Conservation (phyloP, 805 yeast species). For the Wickerhamomyces subpelliculosus region DNA sequence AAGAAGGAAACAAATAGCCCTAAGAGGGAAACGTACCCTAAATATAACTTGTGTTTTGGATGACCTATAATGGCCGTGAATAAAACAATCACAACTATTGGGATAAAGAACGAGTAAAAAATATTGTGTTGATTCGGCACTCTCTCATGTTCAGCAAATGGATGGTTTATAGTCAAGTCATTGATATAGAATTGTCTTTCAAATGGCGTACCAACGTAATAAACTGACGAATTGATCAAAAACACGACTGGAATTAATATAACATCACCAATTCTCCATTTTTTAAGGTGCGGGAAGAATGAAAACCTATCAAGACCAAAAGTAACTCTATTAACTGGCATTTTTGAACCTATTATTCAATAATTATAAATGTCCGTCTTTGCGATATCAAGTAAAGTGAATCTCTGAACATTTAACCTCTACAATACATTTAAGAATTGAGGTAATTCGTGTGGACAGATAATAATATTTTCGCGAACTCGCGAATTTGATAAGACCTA, state of each 20-base stretch:
- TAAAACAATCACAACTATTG: constrained; percentile 33
- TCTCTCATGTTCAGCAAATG: constrained; percentile 68
- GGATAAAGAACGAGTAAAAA: constrained; percentile 45
- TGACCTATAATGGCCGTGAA: constrained; percentile 27
- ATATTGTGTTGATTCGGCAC: constrained; percentile 54
- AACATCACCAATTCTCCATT: constrained; percentile 35
- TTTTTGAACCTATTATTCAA: neutral
- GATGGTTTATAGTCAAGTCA: constrained; percentile 76
- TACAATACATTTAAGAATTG: no score
- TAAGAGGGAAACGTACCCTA: constrained; percentile 55
- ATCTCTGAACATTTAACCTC: no score
- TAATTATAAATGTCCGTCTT: neutral
- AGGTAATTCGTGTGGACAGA: no score
- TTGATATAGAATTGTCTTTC: constrained; percentile 71
- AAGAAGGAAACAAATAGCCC: constrained; percentile 60
- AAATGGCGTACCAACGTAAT: constrained; percentile 46
- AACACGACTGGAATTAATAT: constrained; percentile 24
- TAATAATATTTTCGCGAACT: no score
- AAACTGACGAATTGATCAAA: constrained; percentile 26
- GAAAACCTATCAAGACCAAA: constrained; percentile 19
- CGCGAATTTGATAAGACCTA: no score
- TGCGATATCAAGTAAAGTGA: neutral
- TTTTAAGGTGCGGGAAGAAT: constrained; percentile 17
- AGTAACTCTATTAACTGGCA: constrained; percentile 17
- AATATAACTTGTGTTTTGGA: constrained; percentile 48